Conservation (phyloP, 768 basidiomycete genomes). For the Lactarius akahatsu region DNA sequence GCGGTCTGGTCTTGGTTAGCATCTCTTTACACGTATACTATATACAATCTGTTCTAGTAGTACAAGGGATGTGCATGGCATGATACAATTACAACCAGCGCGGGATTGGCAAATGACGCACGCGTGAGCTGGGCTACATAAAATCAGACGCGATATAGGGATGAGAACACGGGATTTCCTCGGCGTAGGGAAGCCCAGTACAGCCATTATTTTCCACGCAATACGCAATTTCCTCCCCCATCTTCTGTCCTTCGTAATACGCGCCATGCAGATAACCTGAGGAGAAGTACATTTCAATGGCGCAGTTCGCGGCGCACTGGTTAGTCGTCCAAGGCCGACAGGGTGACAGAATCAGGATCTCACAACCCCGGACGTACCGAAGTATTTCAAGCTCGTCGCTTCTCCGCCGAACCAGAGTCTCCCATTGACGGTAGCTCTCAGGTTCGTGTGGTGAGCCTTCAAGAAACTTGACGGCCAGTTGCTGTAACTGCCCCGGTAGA, state of each 20-base stretch:
- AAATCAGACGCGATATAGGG: conserved; percentile 30
- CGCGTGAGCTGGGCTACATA: background rate
- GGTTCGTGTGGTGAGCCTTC: conserved; percentile 51
- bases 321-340: conserved; percentile 7
- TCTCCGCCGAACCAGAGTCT: conserved; percentile 65
- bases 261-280: conserved; percentile 38
- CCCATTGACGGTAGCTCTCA: conserved; percentile 51
- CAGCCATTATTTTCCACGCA: conserved; percentile 33
- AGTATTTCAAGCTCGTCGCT: conserved; percentile 56
- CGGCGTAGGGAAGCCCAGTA: conserved; percentile 27
- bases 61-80: background rate
- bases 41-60: background rate
- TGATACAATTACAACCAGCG: background rate
- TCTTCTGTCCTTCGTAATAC: conserved; percentile 37
- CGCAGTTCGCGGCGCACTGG: background rate
- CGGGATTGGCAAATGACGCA: background rate
- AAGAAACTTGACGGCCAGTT: conserved; percentile 69
- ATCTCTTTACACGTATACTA: background rate
- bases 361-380: conserved; percentile 43
- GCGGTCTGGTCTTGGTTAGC: background rate
- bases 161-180: conserved; percentile 30
- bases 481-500: conserved; percentile 60
- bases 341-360: background rate
- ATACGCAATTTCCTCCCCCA: conserved; percentile 32
- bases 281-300: background rate